These are phyloP conservation scores for Chlamydomonas sphaeroides DNA, from an alignment of 139 green algal genomes.

Conservation along the genomic window DNA sequence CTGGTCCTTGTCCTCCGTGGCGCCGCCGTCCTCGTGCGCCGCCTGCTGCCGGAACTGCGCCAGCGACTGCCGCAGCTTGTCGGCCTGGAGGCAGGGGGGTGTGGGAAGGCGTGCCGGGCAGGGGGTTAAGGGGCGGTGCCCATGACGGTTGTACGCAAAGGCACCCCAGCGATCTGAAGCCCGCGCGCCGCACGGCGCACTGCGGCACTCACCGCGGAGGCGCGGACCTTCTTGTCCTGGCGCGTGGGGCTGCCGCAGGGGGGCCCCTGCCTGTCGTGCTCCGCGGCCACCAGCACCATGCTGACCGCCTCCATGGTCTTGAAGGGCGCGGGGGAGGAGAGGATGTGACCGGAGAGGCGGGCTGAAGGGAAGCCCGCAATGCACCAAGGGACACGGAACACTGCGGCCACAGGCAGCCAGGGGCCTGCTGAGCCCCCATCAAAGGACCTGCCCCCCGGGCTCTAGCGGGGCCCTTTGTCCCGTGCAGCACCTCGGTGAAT, in stretches of 20 bases:
- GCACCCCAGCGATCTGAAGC: too few relatives aligned
- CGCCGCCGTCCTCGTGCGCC: background rate
- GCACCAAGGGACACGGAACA: too few relatives aligned
- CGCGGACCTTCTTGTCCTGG: background rate
- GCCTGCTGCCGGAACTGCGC: background rate
- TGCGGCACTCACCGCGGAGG: background rate
- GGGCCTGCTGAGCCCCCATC: too few relatives aligned
- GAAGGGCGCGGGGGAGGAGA: too few relatives aligned
- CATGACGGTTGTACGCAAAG: too few relatives aligned
- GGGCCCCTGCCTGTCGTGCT: background rate
- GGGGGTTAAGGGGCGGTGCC: too few relatives aligned
- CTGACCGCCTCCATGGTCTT: conserved; percentile 36
- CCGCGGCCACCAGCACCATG: conserved; percentile 1
- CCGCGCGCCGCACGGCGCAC: too few relatives aligned
- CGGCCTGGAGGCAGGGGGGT: background rate
- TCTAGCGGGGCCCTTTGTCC: too few relatives aligned
- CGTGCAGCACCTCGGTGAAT: conserved; percentile 24
- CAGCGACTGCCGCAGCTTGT: conserved; percentile 31
- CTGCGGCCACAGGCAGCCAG: too few relatives aligned
- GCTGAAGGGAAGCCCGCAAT: background rate
- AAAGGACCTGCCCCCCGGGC: too few relatives aligned
- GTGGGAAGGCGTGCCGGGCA: too few relatives aligned
- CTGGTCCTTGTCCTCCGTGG: background rate
- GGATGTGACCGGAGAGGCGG: too few relatives aligned
- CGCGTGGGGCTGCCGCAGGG: background rate